These are phyloP conservation scores for Potentilla sterilis DNA, from an alignment of 306 rosid genomes.

Conservation along the genomic window DNA sequence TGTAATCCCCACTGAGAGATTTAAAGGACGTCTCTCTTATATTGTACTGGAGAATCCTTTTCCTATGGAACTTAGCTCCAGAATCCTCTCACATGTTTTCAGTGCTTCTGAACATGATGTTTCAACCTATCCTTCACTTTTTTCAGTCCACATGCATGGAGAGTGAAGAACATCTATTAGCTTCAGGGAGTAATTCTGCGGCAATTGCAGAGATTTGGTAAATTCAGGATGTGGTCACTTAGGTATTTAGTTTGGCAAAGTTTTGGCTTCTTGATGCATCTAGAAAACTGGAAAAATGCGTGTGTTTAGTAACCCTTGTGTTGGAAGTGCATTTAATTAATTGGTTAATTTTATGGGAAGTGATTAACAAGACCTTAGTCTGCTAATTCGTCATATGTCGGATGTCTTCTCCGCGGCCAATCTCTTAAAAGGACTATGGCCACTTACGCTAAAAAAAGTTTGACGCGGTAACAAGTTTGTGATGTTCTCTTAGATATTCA, in stretches of 20 bases:
- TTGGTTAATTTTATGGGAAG: too few relatives aligned
- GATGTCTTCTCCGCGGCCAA: too few relatives aligned
- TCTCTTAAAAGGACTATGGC: too few relatives aligned
- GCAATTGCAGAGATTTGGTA: background rate
- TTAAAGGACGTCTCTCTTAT: background rate
- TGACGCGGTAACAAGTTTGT: too few relatives aligned
- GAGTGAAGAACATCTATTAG: background rate
- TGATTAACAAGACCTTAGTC: too few relatives aligned
- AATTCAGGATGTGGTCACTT: background rate
- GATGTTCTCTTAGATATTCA: too few relatives aligned
- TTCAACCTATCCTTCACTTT: background rate
- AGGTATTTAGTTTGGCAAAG: background rate
- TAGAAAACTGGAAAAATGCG: background rate
- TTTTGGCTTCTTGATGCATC: background rate
- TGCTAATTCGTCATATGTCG: too few relatives aligned
- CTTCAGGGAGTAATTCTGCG: background rate
- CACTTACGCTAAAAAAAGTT: too few relatives aligned
- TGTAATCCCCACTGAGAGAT: background rate
- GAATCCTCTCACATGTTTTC: conserved; percentile 4
- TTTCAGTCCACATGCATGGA: background rate
- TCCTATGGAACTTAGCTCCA: background rate
- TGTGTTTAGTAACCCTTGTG: too few relatives aligned
- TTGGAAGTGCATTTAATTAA: too few relatives aligned
- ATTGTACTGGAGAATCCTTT: background rate
- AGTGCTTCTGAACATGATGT: conserved; percentile 9